Evolutionary conservation across 495 filamentous ascomycete genomes (phyloP).

Genomic region (Trichoderma parareesei): DNA sequence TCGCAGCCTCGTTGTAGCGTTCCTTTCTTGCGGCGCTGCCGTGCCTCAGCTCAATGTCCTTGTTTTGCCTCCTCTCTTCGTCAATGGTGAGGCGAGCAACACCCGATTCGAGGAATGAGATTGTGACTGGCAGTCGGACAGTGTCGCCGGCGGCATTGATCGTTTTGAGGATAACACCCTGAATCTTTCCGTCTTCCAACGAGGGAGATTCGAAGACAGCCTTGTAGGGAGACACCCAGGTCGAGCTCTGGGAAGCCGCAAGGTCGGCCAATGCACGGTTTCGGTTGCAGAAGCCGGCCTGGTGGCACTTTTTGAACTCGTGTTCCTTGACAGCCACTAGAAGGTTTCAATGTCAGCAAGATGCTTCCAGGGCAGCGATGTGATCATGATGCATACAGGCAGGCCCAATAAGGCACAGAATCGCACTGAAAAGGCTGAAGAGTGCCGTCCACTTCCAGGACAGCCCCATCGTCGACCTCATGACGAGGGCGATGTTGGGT

Average conservation of each 20-base stretch:
- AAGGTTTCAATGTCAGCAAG: neutral
- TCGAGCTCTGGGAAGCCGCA: slow-evolving; percentile 50
- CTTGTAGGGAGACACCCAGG: slow-evolving; percentile 76
- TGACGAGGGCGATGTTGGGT: slow-evolving; percentile 18
- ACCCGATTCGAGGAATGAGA: slow-evolving; percentile 85
- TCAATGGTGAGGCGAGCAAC: slow-evolving; percentile 80
- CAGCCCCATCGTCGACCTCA: slow-evolving; percentile 36
- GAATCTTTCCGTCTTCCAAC: slow-evolving; percentile 72
- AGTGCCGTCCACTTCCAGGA: slow-evolving; percentile 51
- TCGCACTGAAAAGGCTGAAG: slow-evolving; percentile 35
- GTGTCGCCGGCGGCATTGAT: slow-evolving; percentile 50
- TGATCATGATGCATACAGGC: slow-evolving; percentile 32
- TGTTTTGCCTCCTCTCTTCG: slow-evolving; percentile 81
- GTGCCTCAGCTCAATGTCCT: slow-evolving; percentile 80
- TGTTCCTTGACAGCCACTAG: slow-evolving; percentile 82
- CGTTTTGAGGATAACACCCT: slow-evolving; percentile 70
- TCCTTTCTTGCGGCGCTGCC: slow-evolving; percentile 81
- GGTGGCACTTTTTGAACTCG: slow-evolving; percentile 90
- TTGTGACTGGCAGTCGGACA: slow-evolving; percentile 69
- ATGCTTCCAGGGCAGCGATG: neutral
- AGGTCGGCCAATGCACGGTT: slow-evolving; percentile 84
- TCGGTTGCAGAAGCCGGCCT: slow-evolving; percentile 93
- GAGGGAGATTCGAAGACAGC: slow-evolving; percentile 61
- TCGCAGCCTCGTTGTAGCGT: slow-evolving; percentile 82
- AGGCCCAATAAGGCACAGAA: slow-evolving; percentile 38